Evolutionary conservation across 108 stramenopile species (phyloP).

Genomic region (Craspedostauros australis): DNA sequence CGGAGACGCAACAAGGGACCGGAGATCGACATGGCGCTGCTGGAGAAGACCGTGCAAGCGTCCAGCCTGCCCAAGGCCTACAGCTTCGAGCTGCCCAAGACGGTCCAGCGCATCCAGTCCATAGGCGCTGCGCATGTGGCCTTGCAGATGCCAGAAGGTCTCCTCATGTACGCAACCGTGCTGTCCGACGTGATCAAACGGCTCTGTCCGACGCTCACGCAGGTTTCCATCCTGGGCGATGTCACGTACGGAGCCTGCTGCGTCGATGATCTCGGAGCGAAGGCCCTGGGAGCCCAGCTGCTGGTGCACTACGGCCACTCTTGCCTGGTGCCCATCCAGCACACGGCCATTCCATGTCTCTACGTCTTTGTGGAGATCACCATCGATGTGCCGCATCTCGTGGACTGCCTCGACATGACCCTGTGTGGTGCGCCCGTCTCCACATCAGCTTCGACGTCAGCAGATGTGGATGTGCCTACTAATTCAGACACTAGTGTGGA

Average conservation of each 20-base stretch:
- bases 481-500: background rate
- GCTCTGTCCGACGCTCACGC: slow-evolving; percentile 37
- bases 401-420: slow-evolving; percentile 69
- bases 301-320: slow-evolving; percentile 98
- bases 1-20: slow-evolving; percentile 10
- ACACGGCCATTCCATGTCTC: slow-evolving; percentile 79
- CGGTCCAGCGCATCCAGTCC: slow-evolving; percentile 71
- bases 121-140: slow-evolving; percentile 63
- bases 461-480: background rate
- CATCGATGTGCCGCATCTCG: slow-evolving; percentile 85
- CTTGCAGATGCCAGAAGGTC: slow-evolving; percentile 97
- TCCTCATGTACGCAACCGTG: slow-evolving; percentile 91
- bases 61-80: slow-evolving; percentile 74
- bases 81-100: slow-evolving; percentile 85
- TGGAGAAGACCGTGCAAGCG: slow-evolving; percentile 36
- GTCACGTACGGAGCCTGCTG: slow-evolving; percentile 99
- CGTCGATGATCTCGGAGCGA: slow-evolving; percentile 92
- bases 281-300: slow-evolving; percentile 83
- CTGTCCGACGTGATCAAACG: slow-evolving; percentile 89
- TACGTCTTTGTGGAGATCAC: slow-evolving; percentile 99
- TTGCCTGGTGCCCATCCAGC: slow-evolving; percentile 92
- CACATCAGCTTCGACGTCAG: background rate
- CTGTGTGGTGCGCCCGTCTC: slow-evolving; percentile 11
- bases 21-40: slow-evolving; percentile 33
- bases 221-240: slow-evolving; percentile 88